Evolutionary conservation across 495 filamentous ascomycete species (phyloP), one percentile per base, ranked within the genome.

Genomic region (Penicillium bialowiezense): DNA sequence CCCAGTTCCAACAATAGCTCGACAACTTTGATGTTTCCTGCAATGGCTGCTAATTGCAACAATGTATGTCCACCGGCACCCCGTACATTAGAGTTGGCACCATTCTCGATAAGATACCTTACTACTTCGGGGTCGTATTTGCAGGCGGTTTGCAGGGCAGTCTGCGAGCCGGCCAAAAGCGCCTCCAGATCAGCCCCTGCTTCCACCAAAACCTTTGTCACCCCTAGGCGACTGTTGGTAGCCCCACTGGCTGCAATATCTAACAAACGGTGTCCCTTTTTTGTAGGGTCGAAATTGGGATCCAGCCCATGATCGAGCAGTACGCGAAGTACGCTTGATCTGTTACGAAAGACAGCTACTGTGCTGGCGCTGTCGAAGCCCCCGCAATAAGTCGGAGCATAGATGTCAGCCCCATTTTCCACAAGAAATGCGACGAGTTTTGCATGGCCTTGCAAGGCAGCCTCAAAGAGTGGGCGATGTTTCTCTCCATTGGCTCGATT

Each of bases 1-100:
- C 50, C 50, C 12, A 23, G 32, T 38, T 46, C 34, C 20, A 52
- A 6, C 14, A 52, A 17, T 26, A 46, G 15, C 7, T 41, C 13
- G 20, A 7, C 26, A 6, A 15, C 6, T 13, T 32, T 2, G 7
- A 31, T 10, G 9, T 26, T 19, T 12, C 20, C 37, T n/a, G 14
- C 23, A 7, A 0, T 2, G 7, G 26, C 18, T 17, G 44, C 35
- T 8, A 23, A 7, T 2, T 48, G 44, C 6, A 48, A 24, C 20
- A 48, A 15, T 9, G 44, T 31, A 1, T 7, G 38, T 21, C 26
- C 24, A 8, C 5, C 1, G 7, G 5, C 12, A 15, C 10, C 3
- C 23, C 18, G 18, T 29, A 3, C 10, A 15, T 39, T 3, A 18
- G 21, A 3, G 3, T 39, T 18, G 13, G 44, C 44, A 6, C 44